Conservation (phyloP, 2,329 filamentous ascomycete genomes). For the Paecilomyces variotii region DNA sequence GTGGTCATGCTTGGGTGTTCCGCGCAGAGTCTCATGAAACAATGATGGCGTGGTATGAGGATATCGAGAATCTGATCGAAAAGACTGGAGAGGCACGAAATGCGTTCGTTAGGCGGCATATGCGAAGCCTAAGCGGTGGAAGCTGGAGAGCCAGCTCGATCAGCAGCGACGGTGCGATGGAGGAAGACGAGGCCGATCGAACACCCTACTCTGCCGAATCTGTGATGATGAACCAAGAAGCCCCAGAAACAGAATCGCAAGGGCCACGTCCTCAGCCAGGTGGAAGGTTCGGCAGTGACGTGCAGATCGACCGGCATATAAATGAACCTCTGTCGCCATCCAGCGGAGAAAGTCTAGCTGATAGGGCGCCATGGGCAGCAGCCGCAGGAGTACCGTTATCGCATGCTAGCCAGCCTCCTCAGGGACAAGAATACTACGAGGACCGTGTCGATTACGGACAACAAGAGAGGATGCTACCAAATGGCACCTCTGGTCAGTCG, state of each 20-base stretch:
- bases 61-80: slow-evolving; percentile 83
- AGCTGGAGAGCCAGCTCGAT: slow-evolving; percentile 51
- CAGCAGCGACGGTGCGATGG: slow-evolving; percentile 68
- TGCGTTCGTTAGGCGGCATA: slow-evolving; percentile 76
- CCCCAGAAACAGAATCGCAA: slow-evolving; percentile 29
- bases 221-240: slow-evolving; percentile 28
- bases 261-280: slow-evolving; percentile 74
- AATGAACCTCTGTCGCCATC: slow-evolving; percentile 70
- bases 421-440: slow-evolving; percentile 7
- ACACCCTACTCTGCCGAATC: slow-evolving; percentile 57
- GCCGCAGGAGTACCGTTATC: slow-evolving; percentile 39
- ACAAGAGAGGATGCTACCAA: slow-evolving; percentile 5
- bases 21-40: slow-evolving; percentile 70
- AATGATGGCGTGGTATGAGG: slow-evolving; percentile 95
- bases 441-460: slow-evolving; percentile 4
- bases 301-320: slow-evolving; percentile 80
- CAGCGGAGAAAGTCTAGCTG: slow-evolving; percentile 70
- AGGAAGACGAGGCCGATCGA: slow-evolving; percentile 63
- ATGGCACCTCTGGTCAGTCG: slow-evolving; percentile 3
- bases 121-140: slow-evolving; percentile 64
- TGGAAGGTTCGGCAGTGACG: slow-evolving; percentile 93
- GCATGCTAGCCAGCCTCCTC: slow-evolving; percentile 28
- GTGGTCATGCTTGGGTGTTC: slow-evolving; percentile 63
- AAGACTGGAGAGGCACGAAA: slow-evolving; percentile 80
- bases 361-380: slow-evolving; percentile 53